Evolutionary conservation across 1,284 basidiomycete genomes (phyloP).

Genomic region (Ganoderma lingzhi): DNA sequence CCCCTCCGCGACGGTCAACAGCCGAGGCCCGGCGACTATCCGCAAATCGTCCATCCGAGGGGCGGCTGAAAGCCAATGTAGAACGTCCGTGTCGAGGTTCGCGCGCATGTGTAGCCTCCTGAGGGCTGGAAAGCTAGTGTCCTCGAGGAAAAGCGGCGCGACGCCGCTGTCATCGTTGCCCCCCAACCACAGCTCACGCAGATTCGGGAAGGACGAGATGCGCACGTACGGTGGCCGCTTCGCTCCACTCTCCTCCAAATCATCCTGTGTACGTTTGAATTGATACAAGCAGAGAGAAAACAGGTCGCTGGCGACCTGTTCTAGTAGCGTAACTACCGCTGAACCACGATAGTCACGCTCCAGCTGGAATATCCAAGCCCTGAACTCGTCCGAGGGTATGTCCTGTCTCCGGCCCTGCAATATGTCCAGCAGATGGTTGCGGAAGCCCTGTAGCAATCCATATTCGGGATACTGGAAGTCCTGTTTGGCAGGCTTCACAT

Average conservation of each 20-base stretch:
- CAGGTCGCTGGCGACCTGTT: neutral
- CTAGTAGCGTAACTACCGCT: neutral
- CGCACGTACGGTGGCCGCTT: neutral
- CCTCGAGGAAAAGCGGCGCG: neutral
- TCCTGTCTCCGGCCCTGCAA: neutral
- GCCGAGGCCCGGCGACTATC: neutral
- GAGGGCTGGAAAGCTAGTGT: neutral
- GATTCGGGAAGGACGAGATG: neutral
- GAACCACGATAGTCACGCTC: neutral
- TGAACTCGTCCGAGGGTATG: neutral
- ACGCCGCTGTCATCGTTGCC: neutral
- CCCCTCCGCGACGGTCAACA: neutral
- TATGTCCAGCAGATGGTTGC: neutral
- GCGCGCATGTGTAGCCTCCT: neutral
- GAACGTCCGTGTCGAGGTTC: neutral
- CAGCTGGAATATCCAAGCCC: neutral
- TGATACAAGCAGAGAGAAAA: neutral
- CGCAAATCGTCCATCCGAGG: neutral
- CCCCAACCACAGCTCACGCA: constrained; percentile 3
- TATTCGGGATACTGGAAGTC: neutral
- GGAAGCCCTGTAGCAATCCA: neutral
- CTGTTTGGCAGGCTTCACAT: neutral
- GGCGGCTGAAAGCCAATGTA: neutral
- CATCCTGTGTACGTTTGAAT: neutral
- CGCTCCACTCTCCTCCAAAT: neutral